Conservation (phyloP, 345 rosid species). For the Hibiscus tridactylites region DNA sequence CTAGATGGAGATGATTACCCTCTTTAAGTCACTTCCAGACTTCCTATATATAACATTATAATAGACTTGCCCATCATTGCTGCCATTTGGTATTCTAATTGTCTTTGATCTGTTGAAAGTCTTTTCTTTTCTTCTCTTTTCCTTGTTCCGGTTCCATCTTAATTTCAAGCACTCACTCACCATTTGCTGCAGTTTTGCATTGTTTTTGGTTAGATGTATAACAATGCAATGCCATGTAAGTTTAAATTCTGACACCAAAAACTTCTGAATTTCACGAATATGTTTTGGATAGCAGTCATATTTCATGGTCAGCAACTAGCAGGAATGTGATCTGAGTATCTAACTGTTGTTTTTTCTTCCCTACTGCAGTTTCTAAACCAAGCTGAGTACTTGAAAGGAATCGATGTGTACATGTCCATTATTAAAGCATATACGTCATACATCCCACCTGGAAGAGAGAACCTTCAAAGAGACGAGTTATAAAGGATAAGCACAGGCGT, state of each 20-base stretch:
- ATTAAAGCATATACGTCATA: constrained; percentile 59
- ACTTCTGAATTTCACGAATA: background rate
- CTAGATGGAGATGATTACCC: too few species aligned
- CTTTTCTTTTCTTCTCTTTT: background rate
- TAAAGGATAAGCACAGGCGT: constrained; percentile 14
- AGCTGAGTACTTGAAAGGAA: constrained; percentile 79
- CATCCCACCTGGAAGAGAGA: constrained; percentile 20
- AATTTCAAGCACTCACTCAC: background rate
- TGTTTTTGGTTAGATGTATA: background rate
- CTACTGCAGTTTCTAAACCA: constrained; percentile 64
- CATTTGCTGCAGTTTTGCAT: background rate
- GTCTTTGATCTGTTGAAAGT: background rate
- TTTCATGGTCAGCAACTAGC: background rate
- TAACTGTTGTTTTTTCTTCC: constrained; percentile 7
- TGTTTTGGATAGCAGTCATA: background rate
- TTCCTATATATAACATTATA: too few species aligned
- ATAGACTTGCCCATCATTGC: background rate
- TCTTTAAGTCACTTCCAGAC: too few species aligned
- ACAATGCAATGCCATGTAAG: too few species aligned
- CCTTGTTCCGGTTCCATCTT: background rate
- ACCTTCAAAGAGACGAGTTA: constrained; percentile 54
- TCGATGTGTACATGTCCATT: constrained; percentile 60
- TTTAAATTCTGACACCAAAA: background rate
- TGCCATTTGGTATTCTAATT: background rate
- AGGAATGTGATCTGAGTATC: background rate